phyloP scores from a whole-genome alignment of 2,329 filamentous ascomycete species.

The Paecilomyces niveus region DNA sequence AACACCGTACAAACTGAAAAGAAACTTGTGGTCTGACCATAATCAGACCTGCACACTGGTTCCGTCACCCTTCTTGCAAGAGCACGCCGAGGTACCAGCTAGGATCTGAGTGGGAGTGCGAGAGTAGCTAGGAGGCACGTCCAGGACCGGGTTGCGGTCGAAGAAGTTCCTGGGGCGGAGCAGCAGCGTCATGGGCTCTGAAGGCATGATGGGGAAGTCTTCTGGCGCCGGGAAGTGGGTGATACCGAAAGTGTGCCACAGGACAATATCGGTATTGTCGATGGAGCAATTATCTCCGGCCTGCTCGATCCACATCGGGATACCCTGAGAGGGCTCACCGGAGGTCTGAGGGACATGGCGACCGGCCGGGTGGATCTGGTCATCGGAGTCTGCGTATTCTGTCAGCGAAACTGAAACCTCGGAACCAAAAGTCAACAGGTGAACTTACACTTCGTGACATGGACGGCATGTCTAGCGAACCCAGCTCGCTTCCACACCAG shows the following conservation, averaged over 20 bases:
- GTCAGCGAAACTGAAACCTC: conserved; percentile 4
- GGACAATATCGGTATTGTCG: conserved; percentile 76
- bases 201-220: conserved; percentile 89
- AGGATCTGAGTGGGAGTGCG: conserved; percentile 64
- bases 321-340: conserved; percentile 65
- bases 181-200: conserved; percentile 74
- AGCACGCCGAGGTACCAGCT: conserved; percentile 31
- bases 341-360: conserved; percentile 84
- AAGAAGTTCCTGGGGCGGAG: conserved; percentile 80
- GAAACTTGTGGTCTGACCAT: background rate
- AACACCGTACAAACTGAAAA: background rate
- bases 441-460: conserved; percentile 77
- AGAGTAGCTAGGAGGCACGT: conserved; percentile 70
- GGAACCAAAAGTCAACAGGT: background rate
- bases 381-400: conserved; percentile 57
- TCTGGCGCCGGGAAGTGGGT: conserved; percentile 85
- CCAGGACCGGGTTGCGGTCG: conserved; percentile 66
- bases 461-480: conserved; percentile 78
- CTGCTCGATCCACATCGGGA: conserved; percentile 64
- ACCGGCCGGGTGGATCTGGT: conserved; percentile 77
- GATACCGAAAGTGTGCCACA: conserved; percentile 91
- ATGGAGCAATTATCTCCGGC: conserved; percentile 61
- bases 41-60: conserved; percentile 31
- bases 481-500: conserved; percentile 85
- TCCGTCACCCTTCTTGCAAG: conserved; percentile 30